Conservation (phyloP, 2,329 filamentous ascomycete genomes). For the Cordyceps cateniannulata region DNA sequence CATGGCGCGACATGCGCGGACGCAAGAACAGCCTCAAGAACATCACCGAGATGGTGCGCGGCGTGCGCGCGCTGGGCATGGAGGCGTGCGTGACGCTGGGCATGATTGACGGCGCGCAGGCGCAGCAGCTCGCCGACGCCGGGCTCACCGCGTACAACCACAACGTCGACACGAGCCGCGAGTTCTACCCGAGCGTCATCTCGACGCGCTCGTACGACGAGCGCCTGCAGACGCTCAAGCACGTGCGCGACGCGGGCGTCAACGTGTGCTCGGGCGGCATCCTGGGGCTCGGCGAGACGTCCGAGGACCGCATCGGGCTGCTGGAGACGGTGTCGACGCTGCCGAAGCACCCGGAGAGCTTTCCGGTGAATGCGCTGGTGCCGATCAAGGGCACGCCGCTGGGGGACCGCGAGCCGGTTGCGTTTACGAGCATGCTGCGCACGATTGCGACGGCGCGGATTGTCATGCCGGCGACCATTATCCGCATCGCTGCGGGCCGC, state of each 20-base stretch:
- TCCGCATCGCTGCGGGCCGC: slow-evolving; percentile 77
- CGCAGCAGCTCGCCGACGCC: slow-evolving; percentile 73
- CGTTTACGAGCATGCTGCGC: slow-evolving; percentile 71
- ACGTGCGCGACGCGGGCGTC: slow-evolving; percentile 80
- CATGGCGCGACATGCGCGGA: slow-evolving; percentile 90
- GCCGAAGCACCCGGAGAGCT: slow-evolving; percentile 78
- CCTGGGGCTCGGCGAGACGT: slow-evolving; percentile 73
- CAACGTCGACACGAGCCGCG: slow-evolving; percentile 84
- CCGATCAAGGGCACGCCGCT: slow-evolving; percentile 87
- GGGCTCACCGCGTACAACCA: slow-evolving; percentile 91
- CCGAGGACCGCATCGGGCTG: slow-evolving; percentile 73
- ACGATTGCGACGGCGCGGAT: slow-evolving; percentile 80
- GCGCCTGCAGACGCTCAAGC: slow-evolving; percentile 67
- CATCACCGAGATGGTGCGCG: slow-evolving; percentile 78
- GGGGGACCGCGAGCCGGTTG: slow-evolving; percentile 64
- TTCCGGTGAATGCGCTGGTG: slow-evolving; percentile 86
- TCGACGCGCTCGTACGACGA: slow-evolving; percentile 84
- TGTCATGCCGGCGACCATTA: slow-evolving; percentile 78
- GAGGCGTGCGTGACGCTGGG: slow-evolving; percentile 90
- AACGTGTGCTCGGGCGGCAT: slow-evolving; percentile 90
- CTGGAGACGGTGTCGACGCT: slow-evolving; percentile 77
- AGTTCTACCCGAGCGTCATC: slow-evolving; percentile 83
- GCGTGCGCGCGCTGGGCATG: slow-evolving; percentile 76
- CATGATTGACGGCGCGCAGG: slow-evolving; percentile 81
- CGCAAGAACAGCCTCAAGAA: slow-evolving; percentile 78